A percentile compares a stretch with the other conserved stretches of the same genome.
Evolutionary conservation across 2,329 filamentous ascomycete species (phyloP).

Genomic region (Fusarium nurragi): DNA sequence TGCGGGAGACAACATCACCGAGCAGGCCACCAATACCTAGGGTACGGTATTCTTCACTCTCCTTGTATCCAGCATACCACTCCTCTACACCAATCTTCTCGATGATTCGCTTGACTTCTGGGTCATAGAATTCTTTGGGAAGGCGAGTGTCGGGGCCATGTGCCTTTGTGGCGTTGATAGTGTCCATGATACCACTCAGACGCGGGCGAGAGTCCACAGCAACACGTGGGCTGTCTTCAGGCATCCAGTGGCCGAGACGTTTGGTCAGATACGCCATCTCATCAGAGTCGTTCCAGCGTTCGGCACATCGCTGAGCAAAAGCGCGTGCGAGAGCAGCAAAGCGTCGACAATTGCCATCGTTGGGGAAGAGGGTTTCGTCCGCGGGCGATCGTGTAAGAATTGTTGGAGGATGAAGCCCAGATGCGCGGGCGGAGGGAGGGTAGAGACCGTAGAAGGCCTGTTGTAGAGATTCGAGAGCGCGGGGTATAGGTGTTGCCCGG

Average conservation of each 20-base stretch:
- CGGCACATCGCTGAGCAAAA: constrained; percentile 76
- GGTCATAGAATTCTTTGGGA: constrained; percentile 88
- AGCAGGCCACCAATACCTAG: constrained; percentile 87
- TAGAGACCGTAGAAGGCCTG: constrained; percentile 81
- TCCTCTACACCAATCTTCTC: constrained; percentile 85
- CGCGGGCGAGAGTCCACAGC: constrained; percentile 86
- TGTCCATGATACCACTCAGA: constrained; percentile 92
- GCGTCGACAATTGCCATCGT: constrained; percentile 77
- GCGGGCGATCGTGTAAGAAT: constrained; percentile 71
- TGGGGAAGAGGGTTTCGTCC: constrained; percentile 84
- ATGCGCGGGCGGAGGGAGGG: constrained; percentile 59
- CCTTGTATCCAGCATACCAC: constrained; percentile 89
- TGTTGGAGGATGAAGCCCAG: constrained; percentile 66
- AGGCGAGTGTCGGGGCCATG: constrained; percentile 79
- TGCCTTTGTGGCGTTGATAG: constrained; percentile 86
- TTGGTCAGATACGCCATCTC: constrained; percentile 87
- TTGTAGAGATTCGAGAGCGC: constrained; percentile 80
- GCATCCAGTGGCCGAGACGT: constrained; percentile 87
- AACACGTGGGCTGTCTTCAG: constrained; percentile 70
- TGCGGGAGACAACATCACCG: constrained; percentile 82
- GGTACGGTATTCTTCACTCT: constrained; percentile 86
- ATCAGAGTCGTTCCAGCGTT: constrained; percentile 77
- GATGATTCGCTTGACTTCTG: constrained; percentile 73
- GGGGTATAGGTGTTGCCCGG: constrained; percentile 76
- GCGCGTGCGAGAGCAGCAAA: constrained; percentile 75